Base-by-base conservation (phyloP, 345 rosid genomes). In the Angophora floribunda region DNA sequence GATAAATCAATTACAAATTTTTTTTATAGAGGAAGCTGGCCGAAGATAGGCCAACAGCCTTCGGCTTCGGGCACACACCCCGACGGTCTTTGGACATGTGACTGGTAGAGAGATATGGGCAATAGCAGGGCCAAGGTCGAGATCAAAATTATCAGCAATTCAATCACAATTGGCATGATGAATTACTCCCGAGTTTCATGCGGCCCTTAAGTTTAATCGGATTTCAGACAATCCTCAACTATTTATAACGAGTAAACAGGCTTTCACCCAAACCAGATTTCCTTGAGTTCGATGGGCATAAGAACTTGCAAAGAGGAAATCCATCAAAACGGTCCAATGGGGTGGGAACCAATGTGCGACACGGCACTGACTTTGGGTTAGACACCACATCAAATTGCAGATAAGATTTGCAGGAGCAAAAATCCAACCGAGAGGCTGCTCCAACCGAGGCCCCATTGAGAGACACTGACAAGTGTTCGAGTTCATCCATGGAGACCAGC, bases 31-130 rank as follows among this genome's bases (percentile, higher is more conserved):
- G 90, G 93, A 89, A 90, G 55, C 84, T 93, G 94, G 3, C 95
- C 95, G 24, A 93, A 88, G 26, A 93, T 44, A 36, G 93, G 95
- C 92, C 91, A 92, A 22, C 92, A 89, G 44, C 94, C 92, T 4
- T 82, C 78, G 0, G 88, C 94, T 85, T 91, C 89, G 7, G 93
- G 93, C 36, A 84, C 91, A 84, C 91, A 21, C 47, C 59, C 85
- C 87, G 53, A 24, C 41, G 86, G 3, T 85, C 80, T 36, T 70
- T 70, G 45, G 80, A 70, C 80, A 36, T 32, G 47, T 9, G 47
- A 70, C 36, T 47, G 80, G 80, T 70, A 70, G 24, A 70, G 82
- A 22, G 82, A 36, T 41, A 84, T 86, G 88, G 67, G 47, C 26
- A 70, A 19, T 36, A 70, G 82, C 82, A 70, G 47, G 82, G 82